These are phyloP conservation scores for Yamadazyma songkhlaensis DNA, from an alignment of 1,139 yeast species.

Conservation along the genomic window DNA sequence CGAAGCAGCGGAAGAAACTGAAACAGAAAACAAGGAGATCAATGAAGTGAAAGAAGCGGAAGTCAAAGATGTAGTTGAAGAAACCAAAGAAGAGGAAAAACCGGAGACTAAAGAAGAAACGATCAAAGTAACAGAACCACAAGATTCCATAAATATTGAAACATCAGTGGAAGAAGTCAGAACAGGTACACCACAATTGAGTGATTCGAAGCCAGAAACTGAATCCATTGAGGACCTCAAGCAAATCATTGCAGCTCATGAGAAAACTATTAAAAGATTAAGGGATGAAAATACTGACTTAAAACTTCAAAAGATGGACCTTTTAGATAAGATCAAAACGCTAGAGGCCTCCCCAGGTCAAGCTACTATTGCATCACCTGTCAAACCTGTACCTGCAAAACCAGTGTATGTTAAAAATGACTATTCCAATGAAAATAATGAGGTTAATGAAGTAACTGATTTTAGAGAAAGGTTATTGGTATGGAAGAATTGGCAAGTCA, in stretches of 20 bases:
- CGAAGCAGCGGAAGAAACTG: slow-evolving; percentile 8
- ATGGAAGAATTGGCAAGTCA: slow-evolving; percentile 87
- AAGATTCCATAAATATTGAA: slow-evolving; percentile 4
- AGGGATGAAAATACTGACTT: slow-evolving; percentile 46
- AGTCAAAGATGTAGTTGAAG: slow-evolving; percentile 7
- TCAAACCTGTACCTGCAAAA: slow-evolving; percentile 26
- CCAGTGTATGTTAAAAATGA: slow-evolving; percentile 35
- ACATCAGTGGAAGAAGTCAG: not conserved
- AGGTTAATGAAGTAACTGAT: slow-evolving; percentile 25
- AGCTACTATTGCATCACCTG: slow-evolving; percentile 3
- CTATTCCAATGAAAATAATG: slow-evolving; percentile 35
- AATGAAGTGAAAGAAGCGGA: no score
- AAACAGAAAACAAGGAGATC: not conserved
- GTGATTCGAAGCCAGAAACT: not conserved
- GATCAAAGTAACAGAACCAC: slow-evolving; percentile 2
- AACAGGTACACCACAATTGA: not conserved
- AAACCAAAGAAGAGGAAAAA: slow-evolving; percentile 3
- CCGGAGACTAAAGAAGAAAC: slow-evolving; percentile 2
- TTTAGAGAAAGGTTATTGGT: slow-evolving; percentile 45
- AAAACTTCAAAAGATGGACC: slow-evolving; percentile 46
- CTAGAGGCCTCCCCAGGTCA: slow-evolving; percentile 17
- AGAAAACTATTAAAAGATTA: slow-evolving; percentile 34
- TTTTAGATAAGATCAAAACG: slow-evolving; percentile 31
- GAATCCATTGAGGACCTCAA: slow-evolving; percentile 15
- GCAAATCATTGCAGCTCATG: slow-evolving; percentile 27